These are phyloP conservation scores for Acanthamoeba lenticulata DNA, from an alignment of 208 protist species.

Conservation along the genomic window DNA sequence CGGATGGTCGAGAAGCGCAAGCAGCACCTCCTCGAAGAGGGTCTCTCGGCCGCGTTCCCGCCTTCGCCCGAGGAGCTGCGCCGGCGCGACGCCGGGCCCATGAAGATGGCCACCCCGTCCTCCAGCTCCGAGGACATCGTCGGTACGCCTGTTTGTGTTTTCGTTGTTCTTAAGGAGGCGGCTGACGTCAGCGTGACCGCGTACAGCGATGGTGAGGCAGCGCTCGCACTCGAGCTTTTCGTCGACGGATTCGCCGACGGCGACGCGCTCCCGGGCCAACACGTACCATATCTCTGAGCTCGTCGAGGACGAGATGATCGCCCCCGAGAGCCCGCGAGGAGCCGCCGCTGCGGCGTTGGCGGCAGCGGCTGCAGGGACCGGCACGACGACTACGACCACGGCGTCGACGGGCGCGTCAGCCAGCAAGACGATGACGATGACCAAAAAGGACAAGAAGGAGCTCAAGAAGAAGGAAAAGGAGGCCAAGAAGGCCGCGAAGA, in stretches of 20 bases:
- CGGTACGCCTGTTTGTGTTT: too few species aligned
- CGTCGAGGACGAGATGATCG: neutral
- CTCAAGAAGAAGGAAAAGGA: neutral
- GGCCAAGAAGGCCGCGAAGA: neutral
- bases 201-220: neutral
- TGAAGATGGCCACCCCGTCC: neutral
- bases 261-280: slow-evolving; percentile 7
- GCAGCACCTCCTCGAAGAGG: slow-evolving; percentile 2
- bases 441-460: neutral
- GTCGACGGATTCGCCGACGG: neutral
- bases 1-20: neutral
- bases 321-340: too few species aligned
- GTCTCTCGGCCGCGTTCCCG: neutral
- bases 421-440: too few species aligned
- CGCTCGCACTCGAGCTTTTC: neutral
- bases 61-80: slow-evolving; percentile 4
- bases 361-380: too few species aligned
- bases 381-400: neutral
- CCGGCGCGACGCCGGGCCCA: neutral
- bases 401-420: neutral
- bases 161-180: too few species aligned
- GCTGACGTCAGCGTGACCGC: too few species aligned
- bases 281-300: slow-evolving; percentile 34
- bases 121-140: neutral
- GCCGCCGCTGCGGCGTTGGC: too few species aligned